Conservation (phyloP, 495 filamentous ascomycete species). For the Lasiosphaeria hispida region DNA sequence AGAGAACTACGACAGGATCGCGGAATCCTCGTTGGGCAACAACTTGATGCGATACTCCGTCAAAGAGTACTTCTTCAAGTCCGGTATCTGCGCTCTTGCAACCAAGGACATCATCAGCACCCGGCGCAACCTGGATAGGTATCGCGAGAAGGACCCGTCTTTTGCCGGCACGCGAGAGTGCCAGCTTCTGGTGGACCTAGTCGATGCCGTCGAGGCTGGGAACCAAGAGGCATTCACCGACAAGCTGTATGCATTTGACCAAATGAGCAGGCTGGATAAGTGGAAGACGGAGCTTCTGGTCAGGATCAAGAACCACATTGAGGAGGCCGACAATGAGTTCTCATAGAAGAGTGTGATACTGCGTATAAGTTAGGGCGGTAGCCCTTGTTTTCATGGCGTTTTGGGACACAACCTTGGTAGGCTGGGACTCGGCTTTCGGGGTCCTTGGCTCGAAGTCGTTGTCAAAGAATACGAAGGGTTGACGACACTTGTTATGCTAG, state of each 20-base stretch:
- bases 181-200: constrained; percentile 72
- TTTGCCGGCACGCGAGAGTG: constrained; percentile 75
- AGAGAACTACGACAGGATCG: constrained; percentile 77
- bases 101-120: constrained; percentile 71
- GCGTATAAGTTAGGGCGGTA: background rate
- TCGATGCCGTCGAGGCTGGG: constrained; percentile 64
- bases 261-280: constrained; percentile 87
- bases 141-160: constrained; percentile 74
- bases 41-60: constrained; percentile 86
- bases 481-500: no score
- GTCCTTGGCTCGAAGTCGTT: no score
- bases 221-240: constrained; percentile 81
- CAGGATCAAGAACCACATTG: constrained; percentile 77
- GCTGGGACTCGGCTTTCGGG: no score
- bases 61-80: constrained; percentile 91
- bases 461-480: no score
- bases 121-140: constrained; percentile 73
- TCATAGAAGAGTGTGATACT: constrained; percentile 26
- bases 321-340: constrained; percentile 64
- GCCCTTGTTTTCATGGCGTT: constrained; percentile 20
- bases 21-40: constrained; percentile 66
- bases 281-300: constrained; percentile 91
- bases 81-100: constrained; percentile 78
- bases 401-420: constrained; percentile 7
- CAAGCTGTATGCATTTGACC: constrained; percentile 81